Evolutionary conservation across 768 basidiomycete species (phyloP), one percentile per base, ranked within the genome.

Genomic region (Dioszegia hungarica): DNA sequence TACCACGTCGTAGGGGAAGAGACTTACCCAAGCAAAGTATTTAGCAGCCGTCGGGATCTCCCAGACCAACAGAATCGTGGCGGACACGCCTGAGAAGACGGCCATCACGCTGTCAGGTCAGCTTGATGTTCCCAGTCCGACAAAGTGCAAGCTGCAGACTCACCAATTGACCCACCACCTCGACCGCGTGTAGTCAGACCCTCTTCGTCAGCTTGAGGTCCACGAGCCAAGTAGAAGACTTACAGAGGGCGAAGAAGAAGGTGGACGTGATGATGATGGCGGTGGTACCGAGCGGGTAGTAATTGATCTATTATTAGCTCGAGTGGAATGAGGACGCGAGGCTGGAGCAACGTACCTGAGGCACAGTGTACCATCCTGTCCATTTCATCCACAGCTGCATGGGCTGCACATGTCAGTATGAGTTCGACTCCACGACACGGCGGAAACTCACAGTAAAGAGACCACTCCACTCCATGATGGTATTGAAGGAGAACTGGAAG

Each of bases 21-120:
- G 15, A 19, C 50, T 27, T 82, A 85, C 87, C 67, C 86, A 89
- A 3, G 86, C 88, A 61, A 88, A 86, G 73, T 85, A 87, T 60
- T 85, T 85, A n/a, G 85, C 80, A 1, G 56, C 62, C 1, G 79
- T 81, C 0, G 76, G 82, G 3, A 86, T 82, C 50, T 77, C 78
- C 83, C 84, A 85, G 2, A 84, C 80, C 28, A 88, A 77, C 47
- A 88, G 80, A 66, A 68, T 68, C 20, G 68, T 54, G 4, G 55
- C 57, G 6, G 58, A 53, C 11, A 66, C 38, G 6, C 50, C 50
- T 10, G 50, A 28, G 11, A 52, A 28, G 9, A 28, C 12, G 2
- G 37, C 50, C 36, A 39, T 41, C 8, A 52, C 36, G 11, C 37
- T 52, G 36, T 15, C 3, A 2, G 2, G 24, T 41, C 19, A 52